Evolutionary conservation across 495 filamentous ascomycete genomes (phyloP).

Genomic region (Astrocystis sublimbata): DNA sequence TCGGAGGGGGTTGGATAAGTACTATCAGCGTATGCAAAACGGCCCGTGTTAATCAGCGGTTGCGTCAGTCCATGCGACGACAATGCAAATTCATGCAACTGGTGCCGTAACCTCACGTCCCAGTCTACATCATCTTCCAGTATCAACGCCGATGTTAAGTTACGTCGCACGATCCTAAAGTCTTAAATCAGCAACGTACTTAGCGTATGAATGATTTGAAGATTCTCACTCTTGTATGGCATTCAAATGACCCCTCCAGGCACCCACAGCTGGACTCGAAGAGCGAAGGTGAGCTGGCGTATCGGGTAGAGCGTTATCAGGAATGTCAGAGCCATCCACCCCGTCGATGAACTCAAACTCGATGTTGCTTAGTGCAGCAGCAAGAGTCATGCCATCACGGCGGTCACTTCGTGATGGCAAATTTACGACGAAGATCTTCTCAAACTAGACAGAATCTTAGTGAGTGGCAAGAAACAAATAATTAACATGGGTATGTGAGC

Average conservation of each 20-base stretch:
- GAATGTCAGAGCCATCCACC: slow-evolving; percentile 36
- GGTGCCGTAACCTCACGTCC: slow-evolving; percentile 53
- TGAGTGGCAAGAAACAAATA: neutral
- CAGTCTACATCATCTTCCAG: slow-evolving; percentile 63
- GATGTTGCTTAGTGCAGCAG: slow-evolving; percentile 48
- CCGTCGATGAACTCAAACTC: slow-evolving; percentile 53
- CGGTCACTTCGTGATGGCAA: slow-evolving; percentile 55
- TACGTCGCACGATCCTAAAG: slow-evolving; percentile 46
- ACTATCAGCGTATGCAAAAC: slow-evolving; percentile 17
- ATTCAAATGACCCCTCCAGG: slow-evolving; percentile 35
- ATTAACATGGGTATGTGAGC: neutral
- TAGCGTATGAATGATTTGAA: neutral
- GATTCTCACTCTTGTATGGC: slow-evolving; percentile 33
- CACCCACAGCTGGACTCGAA: slow-evolving; percentile 21
- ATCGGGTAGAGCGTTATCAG: slow-evolving; percentile 39
- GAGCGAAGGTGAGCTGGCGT: slow-evolving; percentile 8
- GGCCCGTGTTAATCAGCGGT: slow-evolving; percentile 13
- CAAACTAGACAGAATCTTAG: slow-evolving; percentile 37
- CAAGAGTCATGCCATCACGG: slow-evolving; percentile 51
- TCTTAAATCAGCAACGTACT: neutral
- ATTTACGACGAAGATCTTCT: slow-evolving; percentile 56
- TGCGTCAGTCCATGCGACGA: slow-evolving; percentile 37
- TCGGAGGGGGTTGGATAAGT: slow-evolving; percentile 21
- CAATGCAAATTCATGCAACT: slow-evolving; percentile 52
- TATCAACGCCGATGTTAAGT: slow-evolving; percentile 51